A percentile compares a stretch with the other conserved stretches of the same genome.
These are phyloP conservation scores for Mycena albidolilacea DNA, from an alignment of 768 basidiomycete genomes.

Conservation along the genomic window DNA sequence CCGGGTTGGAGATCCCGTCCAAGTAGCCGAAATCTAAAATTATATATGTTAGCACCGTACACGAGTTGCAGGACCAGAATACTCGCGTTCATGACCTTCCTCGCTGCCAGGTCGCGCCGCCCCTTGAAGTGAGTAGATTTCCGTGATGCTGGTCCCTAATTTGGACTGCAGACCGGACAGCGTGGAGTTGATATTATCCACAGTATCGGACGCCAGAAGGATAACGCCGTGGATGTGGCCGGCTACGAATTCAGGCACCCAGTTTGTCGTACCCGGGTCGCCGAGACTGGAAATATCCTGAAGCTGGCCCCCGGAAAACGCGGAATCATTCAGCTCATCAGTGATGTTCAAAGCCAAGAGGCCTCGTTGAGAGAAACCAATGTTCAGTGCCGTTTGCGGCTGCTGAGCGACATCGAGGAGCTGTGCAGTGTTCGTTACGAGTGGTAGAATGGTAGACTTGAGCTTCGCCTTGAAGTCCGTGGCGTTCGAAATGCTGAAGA, in stretches of 20 bases:
- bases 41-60: constrained; percentile 14
- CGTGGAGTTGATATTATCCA: constrained; percentile 22
- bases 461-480: constrained; percentile 39
- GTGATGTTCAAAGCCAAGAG: constrained; percentile 31
- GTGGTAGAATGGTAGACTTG: constrained; percentile 26
- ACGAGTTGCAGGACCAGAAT: constrained; percentile 24
- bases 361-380: constrained; percentile 43
- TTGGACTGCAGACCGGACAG: constrained; percentile 24
- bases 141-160: constrained; percentile 31
- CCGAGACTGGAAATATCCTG: constrained; percentile 21
- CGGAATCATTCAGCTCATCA: constrained; percentile 33
- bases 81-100: constrained; percentile 49
- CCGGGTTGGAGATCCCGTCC: constrained; percentile 43
- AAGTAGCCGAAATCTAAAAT: constrained; percentile 39
- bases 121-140: constrained; percentile 37
- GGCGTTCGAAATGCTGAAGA: constrained; percentile 41
- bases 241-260: constrained; percentile 35
- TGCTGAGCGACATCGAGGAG: constrained; percentile 8
- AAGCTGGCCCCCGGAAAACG: constrained; percentile 36
- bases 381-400: constrained; percentile 17
- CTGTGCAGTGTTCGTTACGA: constrained; percentile 38
- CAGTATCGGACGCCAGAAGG: constrained; percentile 39
- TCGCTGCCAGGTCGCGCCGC: constrained; percentile 43
- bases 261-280: constrained; percentile 36
- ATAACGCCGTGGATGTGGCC: constrained; percentile 41